A percentile compares a stretch with the other conserved stretches of the same genome.
phyloP scores from a whole-genome alignment of 371 early-diverging fungal genomes.

The Apophysomyces trapeziformis region DNA sequence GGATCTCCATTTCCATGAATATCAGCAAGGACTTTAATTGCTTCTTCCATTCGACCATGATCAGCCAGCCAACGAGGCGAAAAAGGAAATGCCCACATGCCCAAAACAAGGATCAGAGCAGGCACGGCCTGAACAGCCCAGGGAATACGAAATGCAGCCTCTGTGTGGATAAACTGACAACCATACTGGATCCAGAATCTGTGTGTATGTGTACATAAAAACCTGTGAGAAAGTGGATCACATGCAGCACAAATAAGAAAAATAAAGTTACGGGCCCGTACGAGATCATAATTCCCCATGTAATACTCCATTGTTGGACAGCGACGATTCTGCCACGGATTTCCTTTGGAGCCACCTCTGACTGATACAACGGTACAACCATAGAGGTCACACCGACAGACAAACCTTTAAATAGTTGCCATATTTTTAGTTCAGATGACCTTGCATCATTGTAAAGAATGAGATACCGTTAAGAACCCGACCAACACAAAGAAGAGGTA shows the following conservation, averaged over 20 bases:
- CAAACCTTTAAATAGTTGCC: conserved; percentile 19
- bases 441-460: neutral
- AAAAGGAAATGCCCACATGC: conserved; percentile 76
- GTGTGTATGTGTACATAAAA: neutral
- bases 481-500: conserved; percentile 36
- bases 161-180: conserved; percentile 13
- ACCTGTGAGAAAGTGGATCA: neutral
- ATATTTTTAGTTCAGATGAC: neutral
- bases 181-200: conserved; percentile 35
- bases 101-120: conserved; percentile 65
- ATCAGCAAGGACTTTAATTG: conserved; percentile 66
- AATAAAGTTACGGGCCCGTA: conserved; percentile 19
- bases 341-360: conserved; percentile 74
- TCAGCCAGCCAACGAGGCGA: conserved; percentile 89
- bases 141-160: conserved; percentile 77
- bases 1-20: conserved; percentile 64
- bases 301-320: conserved; percentile 82
- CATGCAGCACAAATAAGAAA: neutral
- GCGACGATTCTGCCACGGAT: conserved; percentile 76
- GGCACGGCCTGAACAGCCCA: conserved; percentile 86
- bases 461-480: conserved; percentile 35
- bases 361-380: conserved; percentile 78
- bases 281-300: conserved; percentile 62
- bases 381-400: conserved; percentile 64
- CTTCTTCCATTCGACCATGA: conserved; percentile 70